Evolutionary conservation across 176 grass and related monocot species (phyloP), one percentile per base, ranked within the genome.

Genomic region (Triticum monococcum): DNA sequence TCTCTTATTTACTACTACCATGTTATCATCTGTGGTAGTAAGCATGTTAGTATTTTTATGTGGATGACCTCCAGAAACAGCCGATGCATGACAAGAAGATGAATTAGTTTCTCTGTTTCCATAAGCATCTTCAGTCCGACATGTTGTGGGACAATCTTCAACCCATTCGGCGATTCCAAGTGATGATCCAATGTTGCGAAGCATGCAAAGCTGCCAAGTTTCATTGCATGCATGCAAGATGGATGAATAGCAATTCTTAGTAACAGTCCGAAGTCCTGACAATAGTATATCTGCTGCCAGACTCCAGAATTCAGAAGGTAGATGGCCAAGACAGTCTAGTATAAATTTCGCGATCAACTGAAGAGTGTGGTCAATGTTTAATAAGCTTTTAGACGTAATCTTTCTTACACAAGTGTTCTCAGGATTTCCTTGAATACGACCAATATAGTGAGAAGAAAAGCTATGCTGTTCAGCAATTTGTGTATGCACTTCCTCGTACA

Each of bases 161-260:
- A 88, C 83, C 95, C 93, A 95, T 87, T 98, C 95, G 43, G 69
- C 66, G 41, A 98, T 38, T 80, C 93, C 91, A 87, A 95, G 93
- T 79, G 93, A 90, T 35, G 95, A 91, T 52, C 95, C 95, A 95
- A 98, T 93, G 79, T 90, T 91, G 90, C 93, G 93, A 88, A 98
- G 92, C 83, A 98, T 98, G 85, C 86, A 88, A 83, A 91, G 79
- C 83, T 98, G 87, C 37, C 74, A 72, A 48, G 80, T 79, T 77
- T 86, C 85, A 83, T 37, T 93, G 78, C 91, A 89, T 86, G 82
- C 89, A 80, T 78, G 72, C 87, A 95, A 82, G 48, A 98, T 86
- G 46, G 81, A 22, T 70, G 70, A 77, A 91, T 85, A 86, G 74
- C 85, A 92, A 69, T 92, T 87, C 61, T 86, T 98, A 50, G 72